Percentiles rank a stretch among this genome's conserved stretches.
These are phyloP conservation scores for Marchantia polymorpha DNA, from an alignment of 225 moss, liverwort and hornwort genomes.

Conservation along the genomic window DNA sequence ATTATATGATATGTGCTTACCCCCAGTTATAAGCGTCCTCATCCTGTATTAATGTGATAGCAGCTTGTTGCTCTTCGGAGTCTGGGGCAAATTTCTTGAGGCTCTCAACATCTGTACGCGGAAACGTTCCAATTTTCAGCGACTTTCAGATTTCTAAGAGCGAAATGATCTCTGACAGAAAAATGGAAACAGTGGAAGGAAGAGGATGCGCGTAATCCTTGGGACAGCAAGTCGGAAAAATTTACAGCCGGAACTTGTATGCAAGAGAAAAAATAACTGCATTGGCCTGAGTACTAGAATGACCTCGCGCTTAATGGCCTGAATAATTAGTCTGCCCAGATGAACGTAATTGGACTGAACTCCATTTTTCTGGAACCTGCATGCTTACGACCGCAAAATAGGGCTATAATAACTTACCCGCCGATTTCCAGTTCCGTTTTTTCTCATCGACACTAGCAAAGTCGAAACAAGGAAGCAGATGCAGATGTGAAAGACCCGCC, in stretches of 20 bases:
- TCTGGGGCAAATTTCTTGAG: slow-evolving; percentile 58
- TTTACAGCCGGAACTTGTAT: too few species aligned
- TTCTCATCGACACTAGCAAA: slow-evolving; percentile 81
- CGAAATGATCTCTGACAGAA: too few species aligned
- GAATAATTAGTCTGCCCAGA: background rate
- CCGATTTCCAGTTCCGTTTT: slow-evolving; percentile 68
- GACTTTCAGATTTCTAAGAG: background rate
- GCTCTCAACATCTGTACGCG: slow-evolving; percentile 49
- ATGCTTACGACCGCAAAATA: background rate
- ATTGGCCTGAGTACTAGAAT: too few species aligned
- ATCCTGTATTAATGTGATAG: slow-evolving; percentile 74
- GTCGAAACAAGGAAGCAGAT: slow-evolving; percentile 85
- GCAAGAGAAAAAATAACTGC: too few species aligned
- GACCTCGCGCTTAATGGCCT: too few species aligned
- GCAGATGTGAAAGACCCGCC: slow-evolving; percentile 84
- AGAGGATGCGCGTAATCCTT: too few species aligned
- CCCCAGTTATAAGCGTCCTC: slow-evolving; percentile 94
- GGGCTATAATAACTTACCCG: slow-evolving; percentile 33
- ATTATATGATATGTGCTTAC: slow-evolving; percentile 22
- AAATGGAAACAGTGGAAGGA: too few species aligned
- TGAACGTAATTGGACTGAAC: background rate
- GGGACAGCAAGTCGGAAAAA: too few species aligned
- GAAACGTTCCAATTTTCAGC: background rate
- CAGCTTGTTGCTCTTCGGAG: slow-evolving; percentile 87
- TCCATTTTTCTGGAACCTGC: background rate